Evolutionary conservation across 2,329 filamentous ascomycete species (phyloP), one percentile per base, ranked within the genome.

Genomic region (Colletotrichum sp.): DNA sequence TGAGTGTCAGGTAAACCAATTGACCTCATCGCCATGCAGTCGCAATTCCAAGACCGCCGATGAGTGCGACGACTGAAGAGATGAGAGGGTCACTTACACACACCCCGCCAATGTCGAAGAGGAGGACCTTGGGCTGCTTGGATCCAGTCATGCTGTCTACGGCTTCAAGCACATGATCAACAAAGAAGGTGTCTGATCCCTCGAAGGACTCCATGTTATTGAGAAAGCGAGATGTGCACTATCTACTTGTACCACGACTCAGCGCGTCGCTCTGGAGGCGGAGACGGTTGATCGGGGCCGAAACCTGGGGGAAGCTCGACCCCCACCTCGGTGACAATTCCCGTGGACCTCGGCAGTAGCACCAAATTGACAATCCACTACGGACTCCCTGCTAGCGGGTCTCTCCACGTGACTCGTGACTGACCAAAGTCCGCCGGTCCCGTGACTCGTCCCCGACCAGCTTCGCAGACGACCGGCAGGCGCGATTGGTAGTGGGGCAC

Each of bases 61-160:
- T 26, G 52, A 26, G 7, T 26, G 24, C 9, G 55, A 26, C 7
- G 24, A 24, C 21, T 18, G 18, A n/a, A 16, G n/a, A 8, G 28
- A n/a, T 32, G 32, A 61, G 58, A 34, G 30, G 32, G 30, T 36
- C 48, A 92, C 95, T 89, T 93, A 98, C 96, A 89, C 95, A 97
- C 79, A 99, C 97, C 77, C 97, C 97, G 52, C 97, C 97, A 79
- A 99, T 97, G 85, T 99, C 97, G 84, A 98, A 98, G 26, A 99
- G 88, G 36, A 97, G 87, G 71, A 95, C 94, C 79, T 94, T 94
- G 34, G 94, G 94, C 73, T 88, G 87, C 73, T 85, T 87, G 55
- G 81, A 81, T 59, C 80, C 78, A 10, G 86, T 77, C 88, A 90
- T 90, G 48, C 81, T 75, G 74, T 81, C 80, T 63, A 85, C 79